Base-by-base conservation (phyloP, 106 monocot genomes). In the Allium fistulosum region DNA sequence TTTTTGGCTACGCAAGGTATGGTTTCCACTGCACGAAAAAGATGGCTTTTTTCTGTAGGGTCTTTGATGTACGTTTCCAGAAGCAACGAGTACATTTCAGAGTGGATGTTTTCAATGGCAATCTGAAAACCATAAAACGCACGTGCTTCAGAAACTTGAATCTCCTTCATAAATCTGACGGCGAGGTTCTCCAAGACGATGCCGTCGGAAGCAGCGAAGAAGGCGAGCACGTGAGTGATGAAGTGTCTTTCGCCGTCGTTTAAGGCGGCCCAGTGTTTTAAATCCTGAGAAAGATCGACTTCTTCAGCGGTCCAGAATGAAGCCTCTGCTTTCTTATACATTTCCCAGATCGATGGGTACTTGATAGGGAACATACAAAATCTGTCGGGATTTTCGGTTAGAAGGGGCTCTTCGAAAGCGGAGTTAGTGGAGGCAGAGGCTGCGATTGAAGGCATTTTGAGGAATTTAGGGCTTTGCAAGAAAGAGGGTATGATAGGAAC, bases 241-340 rank as follows among this genome's bases (percentile, higher is more conserved):
- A 96, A 96, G 68, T 88, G 91, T 69, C 96, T 91, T 63, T 96
- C 96, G 67, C 82, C 88, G 66, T 66, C 1, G 66, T 78, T 75
- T 12, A 95, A 83, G 76, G 71, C 27, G 37, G 73, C 75, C 90
- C 90, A 94, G 78, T 94, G 85, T 49, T 69, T 67, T 63, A 75
- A 61, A 59, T 94, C 94, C 16, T 67, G 72, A 18, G 89, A 89
- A 69, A 94, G 84, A 61, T 94, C 94, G 26, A 94, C 87, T 74
- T 94, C 94, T 74, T 94, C 94, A 8, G 94, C 87, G 0, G 94
- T 94, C 94, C 94, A 94, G 82, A 94, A 94, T 15, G 90, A 94
- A 27, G 93, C 93, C 73, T 84, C 86, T 9, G 93, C 89, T 59
- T 90, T 89, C 93, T 90, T 94, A 82, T 94, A 94, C 77, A 94